phyloP scores from a whole-genome alignment of 345 rosid species.

The Psidium friedrichsthalianum region DNA sequence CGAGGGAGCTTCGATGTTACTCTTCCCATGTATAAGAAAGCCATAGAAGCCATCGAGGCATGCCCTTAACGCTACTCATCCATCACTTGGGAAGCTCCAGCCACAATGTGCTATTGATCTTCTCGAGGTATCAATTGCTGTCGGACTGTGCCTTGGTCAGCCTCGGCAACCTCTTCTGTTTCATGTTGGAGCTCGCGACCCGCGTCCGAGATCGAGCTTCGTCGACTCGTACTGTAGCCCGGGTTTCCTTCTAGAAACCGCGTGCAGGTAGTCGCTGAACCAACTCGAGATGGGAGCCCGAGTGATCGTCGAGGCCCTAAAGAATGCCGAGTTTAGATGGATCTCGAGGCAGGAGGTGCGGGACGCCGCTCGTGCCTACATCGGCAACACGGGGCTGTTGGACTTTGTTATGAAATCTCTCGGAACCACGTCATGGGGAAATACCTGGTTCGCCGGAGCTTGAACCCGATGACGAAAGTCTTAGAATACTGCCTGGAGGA shows the following conservation, averaged over 20 bases:
- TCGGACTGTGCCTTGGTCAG: conserved; percentile 45
- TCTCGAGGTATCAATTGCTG: conserved; percentile 62
- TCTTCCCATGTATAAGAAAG: conserved; percentile 52
- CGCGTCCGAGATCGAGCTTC: conserved; percentile 44
- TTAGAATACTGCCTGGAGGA: conserved; percentile 81
- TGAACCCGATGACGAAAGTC: conserved; percentile 89
- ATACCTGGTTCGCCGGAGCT: conserved; percentile 71
- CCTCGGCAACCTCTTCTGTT: conserved; percentile 55
- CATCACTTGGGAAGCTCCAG: conserved; percentile 23
- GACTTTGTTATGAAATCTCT: conserved; percentile 86
- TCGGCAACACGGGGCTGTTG: conserved; percentile 86
- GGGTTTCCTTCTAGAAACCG: conserved; percentile 28
- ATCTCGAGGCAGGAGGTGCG: conserved; percentile 90
- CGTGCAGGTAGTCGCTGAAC: conserved; percentile 82
- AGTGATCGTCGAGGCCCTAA: conserved; percentile 69
- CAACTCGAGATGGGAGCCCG: conserved; percentile 75
- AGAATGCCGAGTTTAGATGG: conserved; percentile 54
- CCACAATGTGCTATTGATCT: conserved; percentile 42
- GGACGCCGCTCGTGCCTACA: conserved; percentile 77
- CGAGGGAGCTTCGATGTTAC: conserved; percentile 71
- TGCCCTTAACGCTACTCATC: conserved; percentile 47
- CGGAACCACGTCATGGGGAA: conserved; percentile 79
- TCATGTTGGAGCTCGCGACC: conserved; percentile 56
- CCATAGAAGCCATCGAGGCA: conserved; percentile 58
- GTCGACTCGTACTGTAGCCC: conserved; percentile 21